These are phyloP conservation scores for Cyclotella sp. DNA, from an alignment of 108 stramenopile genomes.

Conservation along the genomic window DNA sequence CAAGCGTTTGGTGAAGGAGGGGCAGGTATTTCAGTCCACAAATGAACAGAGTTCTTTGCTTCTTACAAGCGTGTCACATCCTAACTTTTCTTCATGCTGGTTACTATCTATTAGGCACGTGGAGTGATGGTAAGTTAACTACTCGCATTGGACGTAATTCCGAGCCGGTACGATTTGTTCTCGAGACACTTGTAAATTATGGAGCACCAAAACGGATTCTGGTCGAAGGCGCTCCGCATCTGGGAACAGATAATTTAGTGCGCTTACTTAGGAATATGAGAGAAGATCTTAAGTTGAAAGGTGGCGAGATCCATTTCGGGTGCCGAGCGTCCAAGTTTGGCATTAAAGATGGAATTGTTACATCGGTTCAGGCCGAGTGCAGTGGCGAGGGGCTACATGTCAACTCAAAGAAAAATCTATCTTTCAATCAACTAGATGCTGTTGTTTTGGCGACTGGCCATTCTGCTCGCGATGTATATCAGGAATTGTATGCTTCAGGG, in stretches of 20 bases:
- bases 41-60: background rate
- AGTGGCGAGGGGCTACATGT: slow-evolving; percentile 28
- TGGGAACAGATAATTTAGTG: slow-evolving; percentile 95
- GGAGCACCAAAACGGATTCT: slow-evolving; percentile 90
- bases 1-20: slow-evolving; percentile 93
- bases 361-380: slow-evolving; percentile 52
- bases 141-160: slow-evolving; percentile 91
- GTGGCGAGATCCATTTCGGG: slow-evolving; percentile 88
- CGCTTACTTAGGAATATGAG: slow-evolving; percentile 85
- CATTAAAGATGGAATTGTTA: slow-evolving; percentile 53
- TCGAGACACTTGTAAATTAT: slow-evolving; percentile 85
- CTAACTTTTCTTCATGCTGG: background rate
- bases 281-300: slow-evolving; percentile 58
- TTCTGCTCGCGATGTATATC: slow-evolving; percentile 91
- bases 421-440: slow-evolving; percentile 55
- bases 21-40: slow-evolving; percentile 60
- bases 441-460: slow-evolving; percentile 94
- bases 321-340: slow-evolving; percentile 70
- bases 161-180: slow-evolving; percentile 65
- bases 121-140: slow-evolving; percentile 96
- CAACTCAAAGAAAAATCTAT: background rate
- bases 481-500: slow-evolving; percentile 69
- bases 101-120: slow-evolving; percentile 62
- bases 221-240: slow-evolving; percentile 91
- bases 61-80: background rate